Evolutionary conservation across 1,284 basidiomycete genomes (phyloP).

Genomic region (Somion occarium): DNA sequence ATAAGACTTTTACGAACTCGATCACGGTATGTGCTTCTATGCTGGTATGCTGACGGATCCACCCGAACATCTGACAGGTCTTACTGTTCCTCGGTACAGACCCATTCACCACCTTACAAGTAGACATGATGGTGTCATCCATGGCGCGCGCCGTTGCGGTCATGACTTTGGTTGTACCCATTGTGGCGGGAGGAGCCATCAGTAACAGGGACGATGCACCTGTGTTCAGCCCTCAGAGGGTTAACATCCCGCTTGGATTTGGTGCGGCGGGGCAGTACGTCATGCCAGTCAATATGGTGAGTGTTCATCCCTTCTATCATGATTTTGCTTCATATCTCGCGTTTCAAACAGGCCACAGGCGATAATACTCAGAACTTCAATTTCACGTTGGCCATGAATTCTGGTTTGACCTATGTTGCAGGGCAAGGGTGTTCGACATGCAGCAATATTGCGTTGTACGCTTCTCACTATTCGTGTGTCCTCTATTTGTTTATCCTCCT

Average conservation of each 20-base stretch:
- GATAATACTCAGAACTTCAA: slow-evolving; percentile 30
- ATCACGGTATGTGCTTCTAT: background rate
- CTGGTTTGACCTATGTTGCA: slow-evolving; percentile 32
- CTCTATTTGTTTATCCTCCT: background rate
- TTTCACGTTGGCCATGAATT: slow-evolving; percentile 35
- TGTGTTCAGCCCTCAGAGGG: slow-evolving; percentile 1
- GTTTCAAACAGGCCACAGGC: slow-evolving; percentile 16
- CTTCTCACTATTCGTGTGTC: too few species aligned
- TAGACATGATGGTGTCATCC: background rate
- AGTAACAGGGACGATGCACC: background rate
- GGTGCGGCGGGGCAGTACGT: slow-evolving; percentile 19
- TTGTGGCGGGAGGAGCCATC: background rate
- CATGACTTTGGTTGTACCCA: background rate
- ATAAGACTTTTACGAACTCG: background rate
- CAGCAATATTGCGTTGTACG: slow-evolving; percentile 25
- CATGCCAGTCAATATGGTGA: slow-evolving; percentile 19
- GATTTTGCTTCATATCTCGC: background rate
- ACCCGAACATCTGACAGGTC: background rate
- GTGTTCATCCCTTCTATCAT: background rate
- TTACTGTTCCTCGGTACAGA: background rate
- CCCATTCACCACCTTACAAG: too few species aligned
- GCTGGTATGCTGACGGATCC: background rate
- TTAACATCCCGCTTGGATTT: slow-evolving; percentile 14
- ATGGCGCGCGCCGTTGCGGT: background rate
- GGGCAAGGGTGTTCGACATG: slow-evolving; percentile 30